These are phyloP conservation scores for Gossypium arboreum DNA, from an alignment of 345 rosid species.

Conservation along the genomic window DNA sequence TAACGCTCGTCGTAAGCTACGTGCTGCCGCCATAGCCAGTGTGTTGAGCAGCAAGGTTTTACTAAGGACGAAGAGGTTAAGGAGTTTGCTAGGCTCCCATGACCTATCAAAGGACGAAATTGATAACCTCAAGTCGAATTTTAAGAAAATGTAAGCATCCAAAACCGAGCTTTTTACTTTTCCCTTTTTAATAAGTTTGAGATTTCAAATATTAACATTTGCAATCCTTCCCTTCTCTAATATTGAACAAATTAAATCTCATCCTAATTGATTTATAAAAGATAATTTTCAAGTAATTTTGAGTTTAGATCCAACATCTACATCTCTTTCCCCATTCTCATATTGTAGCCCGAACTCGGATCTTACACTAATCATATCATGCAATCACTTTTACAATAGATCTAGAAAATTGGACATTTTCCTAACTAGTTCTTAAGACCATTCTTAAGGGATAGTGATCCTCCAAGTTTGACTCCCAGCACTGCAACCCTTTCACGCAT, in stretches of 20 bases:
- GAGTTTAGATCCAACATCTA: no score
- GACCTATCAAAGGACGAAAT: slow-evolving; percentile 54
- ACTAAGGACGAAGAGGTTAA: slow-evolving; percentile 55
- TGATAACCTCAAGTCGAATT: slow-evolving; percentile 42
- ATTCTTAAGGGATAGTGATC: no score
- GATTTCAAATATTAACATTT: neutral
- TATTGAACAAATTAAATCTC: no score
- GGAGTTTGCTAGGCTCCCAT: slow-evolving; percentile 44
- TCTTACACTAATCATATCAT: neutral
- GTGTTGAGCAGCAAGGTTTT: slow-evolving; percentile 53
- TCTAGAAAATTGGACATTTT: no score
- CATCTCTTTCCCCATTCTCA: no score
- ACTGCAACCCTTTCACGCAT: no score
- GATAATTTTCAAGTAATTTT: no score
- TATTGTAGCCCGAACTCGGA: neutral
- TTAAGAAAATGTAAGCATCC: slow-evolving; percentile 42
- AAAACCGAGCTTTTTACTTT: neutral
- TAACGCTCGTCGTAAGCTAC: slow-evolving; percentile 54
- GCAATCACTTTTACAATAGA: neutral
- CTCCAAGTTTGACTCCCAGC: no score
- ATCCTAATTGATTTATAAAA: no score
- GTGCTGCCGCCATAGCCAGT: slow-evolving; percentile 62
- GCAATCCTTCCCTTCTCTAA: no score
- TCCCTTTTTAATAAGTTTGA: neutral
- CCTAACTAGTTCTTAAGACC: no score